Evolutionary conservation across 2,329 filamentous ascomycete genomes (phyloP).

Genomic region (Microascus cirrosus): DNA sequence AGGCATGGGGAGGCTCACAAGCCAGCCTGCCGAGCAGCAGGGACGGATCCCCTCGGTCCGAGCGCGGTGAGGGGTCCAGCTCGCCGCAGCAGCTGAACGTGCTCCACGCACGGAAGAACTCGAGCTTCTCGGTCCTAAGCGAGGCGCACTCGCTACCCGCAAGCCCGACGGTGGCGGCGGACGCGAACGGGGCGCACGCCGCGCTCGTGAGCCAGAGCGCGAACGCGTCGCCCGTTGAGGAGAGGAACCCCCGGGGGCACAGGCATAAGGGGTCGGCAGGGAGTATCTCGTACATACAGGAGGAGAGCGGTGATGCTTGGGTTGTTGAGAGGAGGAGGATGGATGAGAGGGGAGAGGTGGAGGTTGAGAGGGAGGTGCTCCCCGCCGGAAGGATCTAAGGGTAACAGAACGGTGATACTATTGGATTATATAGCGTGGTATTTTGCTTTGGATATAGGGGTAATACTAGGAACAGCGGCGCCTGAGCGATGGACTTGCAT

Average conservation of each 20-base stretch:
- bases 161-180: constrained; percentile 39
- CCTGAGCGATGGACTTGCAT: too few species aligned
- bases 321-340: constrained; percentile 58
- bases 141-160: constrained; percentile 27
- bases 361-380: constrained; percentile 55
- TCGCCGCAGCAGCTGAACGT: constrained; percentile 21
- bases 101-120: constrained; percentile 34
- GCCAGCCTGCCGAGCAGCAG: constrained; percentile 51
- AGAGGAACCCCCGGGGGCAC: constrained; percentile 17
- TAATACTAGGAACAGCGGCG: too few species aligned
- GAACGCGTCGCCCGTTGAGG: not conserved
- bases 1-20: constrained; percentile 73
- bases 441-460: not conserved
- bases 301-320: constrained; percentile 53
- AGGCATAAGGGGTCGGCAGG: constrained; percentile 48
- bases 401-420: not conserved
- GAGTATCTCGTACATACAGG: constrained; percentile 59
- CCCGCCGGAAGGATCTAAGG: constrained; percentile 38
- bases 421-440: not conserved
- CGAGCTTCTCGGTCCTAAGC: constrained; percentile 35
- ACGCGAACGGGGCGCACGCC: constrained; percentile 12
- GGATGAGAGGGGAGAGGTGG: constrained; percentile 52
- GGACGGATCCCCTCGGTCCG: constrained; percentile 38
- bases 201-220: too few species aligned
- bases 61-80: constrained; percentile 33